A percentile compares a stretch with the other conserved stretches of the same genome.
phyloP scores from a whole-genome alignment of 352 stramenopile species.

The Vaucheria bursata region DNA sequence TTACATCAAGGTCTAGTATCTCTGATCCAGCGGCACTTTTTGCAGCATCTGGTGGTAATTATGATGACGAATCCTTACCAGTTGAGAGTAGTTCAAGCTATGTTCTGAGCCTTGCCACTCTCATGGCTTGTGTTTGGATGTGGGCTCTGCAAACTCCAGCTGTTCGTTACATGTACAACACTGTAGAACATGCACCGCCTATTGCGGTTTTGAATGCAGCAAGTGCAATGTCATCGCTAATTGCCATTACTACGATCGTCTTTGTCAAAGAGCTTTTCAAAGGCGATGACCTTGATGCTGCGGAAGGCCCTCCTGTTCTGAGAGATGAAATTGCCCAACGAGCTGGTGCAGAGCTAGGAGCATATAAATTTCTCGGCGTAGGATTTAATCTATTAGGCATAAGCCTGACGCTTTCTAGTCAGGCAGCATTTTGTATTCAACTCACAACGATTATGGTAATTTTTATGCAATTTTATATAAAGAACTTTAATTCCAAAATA shows the following conservation, averaged over 20 bases:
- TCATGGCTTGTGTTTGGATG: neutral
- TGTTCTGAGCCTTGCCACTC: neutral
- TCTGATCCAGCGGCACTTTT: too few species aligned
- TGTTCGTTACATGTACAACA: constrained; percentile 8
- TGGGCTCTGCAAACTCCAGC: constrained; percentile 2
- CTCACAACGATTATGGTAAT: constrained; percentile 3
- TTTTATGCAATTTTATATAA: too few species aligned
- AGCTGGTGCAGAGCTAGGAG: neutral
- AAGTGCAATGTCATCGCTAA: neutral
- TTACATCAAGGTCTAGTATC: too few species aligned
- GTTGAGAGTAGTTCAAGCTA: too few species aligned
- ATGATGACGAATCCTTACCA: too few species aligned
- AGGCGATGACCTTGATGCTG: neutral
- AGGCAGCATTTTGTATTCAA: constrained; percentile 5
- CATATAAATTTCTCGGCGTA: constrained; percentile 4
- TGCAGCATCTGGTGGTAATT: too few species aligned
- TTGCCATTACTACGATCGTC: neutral
- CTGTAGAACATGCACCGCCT: neutral
- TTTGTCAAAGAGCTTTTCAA: neutral
- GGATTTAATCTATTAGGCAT: constrained; percentile 3
- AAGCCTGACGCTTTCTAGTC: neutral
- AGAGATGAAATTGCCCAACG: neutral
- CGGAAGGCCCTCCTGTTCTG: neutral
- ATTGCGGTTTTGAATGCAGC: neutral
- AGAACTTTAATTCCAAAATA: too few species aligned